These are phyloP conservation scores for Lasiodiplodia theobromae DNA, from an alignment of 2,329 filamentous ascomycete species.

Conservation along the genomic window DNA sequence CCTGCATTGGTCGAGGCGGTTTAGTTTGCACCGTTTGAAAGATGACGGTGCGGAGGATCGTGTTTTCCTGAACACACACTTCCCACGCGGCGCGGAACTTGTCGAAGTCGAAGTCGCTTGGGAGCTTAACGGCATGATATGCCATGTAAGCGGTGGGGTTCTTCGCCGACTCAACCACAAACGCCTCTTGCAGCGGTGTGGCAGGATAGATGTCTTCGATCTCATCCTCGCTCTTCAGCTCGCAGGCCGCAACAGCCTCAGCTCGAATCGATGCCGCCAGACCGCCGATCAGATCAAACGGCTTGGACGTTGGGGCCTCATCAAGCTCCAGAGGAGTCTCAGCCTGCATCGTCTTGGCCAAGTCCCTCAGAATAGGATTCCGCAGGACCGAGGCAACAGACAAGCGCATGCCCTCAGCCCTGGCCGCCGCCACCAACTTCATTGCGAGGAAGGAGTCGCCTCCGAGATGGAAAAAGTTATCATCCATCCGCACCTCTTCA, in stretches of 20 bases:
- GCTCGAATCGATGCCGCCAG: constrained; percentile 43
- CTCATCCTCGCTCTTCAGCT: constrained; percentile 43
- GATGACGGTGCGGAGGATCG: constrained; percentile 57
- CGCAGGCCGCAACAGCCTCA: constrained; percentile 42
- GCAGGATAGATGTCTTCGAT: constrained; percentile 52
- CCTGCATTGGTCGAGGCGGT: constrained; percentile 40
- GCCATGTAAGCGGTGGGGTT: constrained; percentile 58
- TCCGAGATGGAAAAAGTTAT: constrained; percentile 67
- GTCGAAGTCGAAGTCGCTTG: constrained; percentile 46
- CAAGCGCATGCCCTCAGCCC: constrained; percentile 57
- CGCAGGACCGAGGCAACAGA: constrained; percentile 65
- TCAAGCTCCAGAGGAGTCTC: no score
- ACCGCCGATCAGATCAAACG: constrained; percentile 34
- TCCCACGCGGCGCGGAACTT: constrained; percentile 58
- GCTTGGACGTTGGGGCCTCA: constrained; percentile 38
- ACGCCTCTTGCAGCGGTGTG: constrained; percentile 53
- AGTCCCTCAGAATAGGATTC: constrained; percentile 53
- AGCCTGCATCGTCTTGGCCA: constrained; percentile 45
- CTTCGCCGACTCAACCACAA: constrained; percentile 57
- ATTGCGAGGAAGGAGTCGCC: constrained; percentile 69
- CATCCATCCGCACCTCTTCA: constrained; percentile 58
- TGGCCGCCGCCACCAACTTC: constrained; percentile 64
- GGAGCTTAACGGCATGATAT: constrained; percentile 53
- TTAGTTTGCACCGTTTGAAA: constrained; percentile 35
- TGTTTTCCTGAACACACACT: constrained; percentile 50